Base-by-base conservation (phyloP, 225 moss, liverwort and hornwort genomes). In the Antitrichia curtipendula region DNA sequence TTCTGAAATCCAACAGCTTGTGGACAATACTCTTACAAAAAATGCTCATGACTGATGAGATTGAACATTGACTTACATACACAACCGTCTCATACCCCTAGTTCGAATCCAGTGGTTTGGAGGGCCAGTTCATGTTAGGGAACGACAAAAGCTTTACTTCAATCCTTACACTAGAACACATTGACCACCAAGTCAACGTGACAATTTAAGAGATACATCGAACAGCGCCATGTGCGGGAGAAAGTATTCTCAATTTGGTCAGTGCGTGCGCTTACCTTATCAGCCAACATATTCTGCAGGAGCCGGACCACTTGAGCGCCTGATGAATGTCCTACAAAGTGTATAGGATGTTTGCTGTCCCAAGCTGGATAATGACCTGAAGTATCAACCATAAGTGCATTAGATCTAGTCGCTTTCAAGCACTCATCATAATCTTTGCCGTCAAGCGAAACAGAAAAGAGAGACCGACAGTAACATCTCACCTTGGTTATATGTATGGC, bases 251-350 rank as follows among this genome's bases (percentile, higher is more conserved):
- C 40, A 52, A 79, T 80, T 86, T 73, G 66, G 31, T 65, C 74
- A 38, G 52, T 50, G 45, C 24, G 57, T 54, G 52, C 45, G 58
- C 86, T 78, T 85, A 97, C 97, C 93, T 95, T 93, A 25, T 97
- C 95, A 75, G 94, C 97, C 84, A 97, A 78, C 91, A 97, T 80
- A 59, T 94, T 95, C 85, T 97, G 97, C 74, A 97, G 87, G 52
- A 92, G 85, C 31, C 97, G 95, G 36, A 91, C 89, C 79, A 96
- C 96, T 90, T 97, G 97, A 65, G 92, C 97, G 65, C 97, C 97
- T 56, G 94, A 95, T 43, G 97, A 97, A 87, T 97, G 97, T 66
- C 97, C 97, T 72, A 95, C 93, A 52, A 96, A 75, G 93, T 97
- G 96, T 81, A 97, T 40, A 49, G 97, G 96, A 73, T 97, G 96